These are phyloP conservation scores for Litchi chinensis DNA, from an alignment of 345 rosid species.

Conservation along the genomic window DNA sequence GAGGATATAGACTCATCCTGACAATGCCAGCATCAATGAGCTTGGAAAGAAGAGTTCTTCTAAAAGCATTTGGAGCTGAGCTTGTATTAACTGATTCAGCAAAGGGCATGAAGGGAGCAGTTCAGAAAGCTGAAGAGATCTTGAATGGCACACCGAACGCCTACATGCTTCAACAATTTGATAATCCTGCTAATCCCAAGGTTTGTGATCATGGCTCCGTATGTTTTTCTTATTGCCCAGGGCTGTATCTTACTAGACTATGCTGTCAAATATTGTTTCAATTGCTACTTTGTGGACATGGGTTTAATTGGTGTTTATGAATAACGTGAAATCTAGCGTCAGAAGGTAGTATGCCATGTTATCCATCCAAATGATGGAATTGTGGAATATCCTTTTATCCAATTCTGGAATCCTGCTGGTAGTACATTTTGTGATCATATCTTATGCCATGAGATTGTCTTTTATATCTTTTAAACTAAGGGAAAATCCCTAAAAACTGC, in stretches of 20 bases:
- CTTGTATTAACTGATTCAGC: constrained; percentile 79
- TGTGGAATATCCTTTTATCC: not conserved
- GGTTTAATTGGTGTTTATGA: not conserved
- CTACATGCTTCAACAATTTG: constrained; percentile 84
- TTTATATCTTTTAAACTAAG: not conserved
- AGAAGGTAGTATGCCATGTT: not conserved
- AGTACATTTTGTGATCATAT: not conserved
- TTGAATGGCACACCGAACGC: constrained; percentile 60
- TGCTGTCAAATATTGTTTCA: constrained; percentile 1
- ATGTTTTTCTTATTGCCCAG: not conserved
- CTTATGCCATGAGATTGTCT: not conserved
- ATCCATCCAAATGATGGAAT: not conserved
- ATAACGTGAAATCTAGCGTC: not conserved
- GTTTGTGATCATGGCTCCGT: constrained; percentile 36
- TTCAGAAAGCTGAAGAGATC: constrained; percentile 80
- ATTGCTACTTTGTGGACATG: not conserved
- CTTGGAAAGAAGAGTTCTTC: constrained; percentile 83
- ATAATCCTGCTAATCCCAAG: constrained; percentile 88
- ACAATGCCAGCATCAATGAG: constrained; percentile 87
- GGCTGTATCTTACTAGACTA: not conserved
- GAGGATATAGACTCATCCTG: constrained; percentile 70
- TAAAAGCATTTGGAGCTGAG: constrained; percentile 91
- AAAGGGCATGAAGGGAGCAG: constrained; percentile 75
- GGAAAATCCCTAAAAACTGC: too few species aligned
- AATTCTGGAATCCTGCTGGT: not conserved